These are phyloP conservation scores for Trichoderma orchidacearum DNA, from an alignment of 495 filamentous ascomycete species.

Conservation along the genomic window DNA sequence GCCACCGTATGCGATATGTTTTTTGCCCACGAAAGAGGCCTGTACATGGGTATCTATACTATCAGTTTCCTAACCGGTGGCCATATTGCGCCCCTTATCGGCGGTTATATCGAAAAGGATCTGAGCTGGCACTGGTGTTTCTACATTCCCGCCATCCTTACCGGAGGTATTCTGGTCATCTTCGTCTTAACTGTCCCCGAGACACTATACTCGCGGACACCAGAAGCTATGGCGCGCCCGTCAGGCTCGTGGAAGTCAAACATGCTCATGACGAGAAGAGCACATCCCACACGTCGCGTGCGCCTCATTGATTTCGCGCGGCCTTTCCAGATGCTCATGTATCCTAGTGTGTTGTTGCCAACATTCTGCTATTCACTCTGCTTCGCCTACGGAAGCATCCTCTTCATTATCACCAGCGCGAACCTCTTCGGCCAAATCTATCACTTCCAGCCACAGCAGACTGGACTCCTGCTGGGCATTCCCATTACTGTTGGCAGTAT, in stretches of 20 bases:
- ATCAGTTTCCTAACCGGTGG: slow-evolving; percentile 49
- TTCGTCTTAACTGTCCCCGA: slow-evolving; percentile 37
- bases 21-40: slow-evolving; percentile 52
- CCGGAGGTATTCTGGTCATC: slow-evolving; percentile 38
- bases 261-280: slow-evolving; percentile 9
- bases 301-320: slow-evolving; percentile 10
- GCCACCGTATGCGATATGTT: slow-evolving; percentile 53
- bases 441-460: slow-evolving; percentile 15
- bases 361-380: slow-evolving; percentile 10
- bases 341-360: slow-evolving; percentile 12
- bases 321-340: slow-evolving; percentile 15
- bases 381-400: slow-evolving; percentile 13
- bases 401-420: slow-evolving; percentile 16
- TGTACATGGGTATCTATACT: slow-evolving; percentile 52
- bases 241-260: slow-evolving; percentile 8
- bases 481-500: slow-evolving; percentile 15
- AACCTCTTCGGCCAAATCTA: slow-evolving; percentile 11
- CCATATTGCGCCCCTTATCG: slow-evolving; percentile 50
- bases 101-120: slow-evolving; percentile 53
- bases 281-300: slow-evolving; percentile 8
- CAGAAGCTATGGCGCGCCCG: slow-evolving; percentile 4
- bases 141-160: slow-evolving; percentile 52
- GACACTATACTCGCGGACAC: slow-evolving; percentile 13
- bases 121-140: slow-evolving; percentile 51
- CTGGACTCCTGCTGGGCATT: slow-evolving; percentile 16